phyloP scores from a whole-genome alignment of 1,139 yeast species.

The Hanseniaspora gamundiae region DNA sequence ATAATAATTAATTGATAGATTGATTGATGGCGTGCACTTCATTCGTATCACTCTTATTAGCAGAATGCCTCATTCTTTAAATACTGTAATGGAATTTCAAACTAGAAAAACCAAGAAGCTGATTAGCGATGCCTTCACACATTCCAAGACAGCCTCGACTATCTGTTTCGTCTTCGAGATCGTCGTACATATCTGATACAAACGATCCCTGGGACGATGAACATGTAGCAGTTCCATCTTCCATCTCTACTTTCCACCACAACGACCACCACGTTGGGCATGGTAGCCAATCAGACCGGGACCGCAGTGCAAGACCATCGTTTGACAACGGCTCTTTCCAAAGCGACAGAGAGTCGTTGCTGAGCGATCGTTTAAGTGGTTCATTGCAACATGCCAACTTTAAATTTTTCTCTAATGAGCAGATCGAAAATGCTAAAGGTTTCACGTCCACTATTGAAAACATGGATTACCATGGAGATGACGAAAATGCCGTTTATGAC shows the following conservation, averaged over 20 bases:
- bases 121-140: not conserved
- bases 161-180: slow-evolving; percentile 2
- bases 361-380: slow-evolving; percentile 14
- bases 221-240: slow-evolving; percentile 54
- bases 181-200: slow-evolving; percentile 4
- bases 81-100: no score
- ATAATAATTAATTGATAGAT: no score
- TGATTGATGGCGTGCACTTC: no score
- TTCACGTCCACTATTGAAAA: slow-evolving; percentile 62
- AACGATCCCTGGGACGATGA: slow-evolving; percentile 6
- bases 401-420: slow-evolving; percentile 70
- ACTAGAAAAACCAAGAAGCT: no score
- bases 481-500: slow-evolving; percentile 16
- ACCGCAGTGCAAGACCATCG: slow-evolving; percentile 17
- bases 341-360: slow-evolving; percentile 13
- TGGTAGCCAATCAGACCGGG: slow-evolving; percentile 24
- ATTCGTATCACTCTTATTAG: no score
- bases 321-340: slow-evolving; percentile 18
- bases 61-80: no score
- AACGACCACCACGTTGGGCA: slow-evolving; percentile 30
- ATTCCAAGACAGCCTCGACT: not conserved
- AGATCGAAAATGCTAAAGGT: slow-evolving; percentile 79
- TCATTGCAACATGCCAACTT: slow-evolving; percentile 27
- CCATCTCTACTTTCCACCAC: slow-evolving; percentile 81
- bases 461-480: slow-evolving; percentile 34